A percentile compares a stretch with the other conserved stretches of the same genome.
These are phyloP conservation scores for Quercus lobata DNA, from an alignment of 331 rosid genomes.

Conservation along the genomic window DNA sequence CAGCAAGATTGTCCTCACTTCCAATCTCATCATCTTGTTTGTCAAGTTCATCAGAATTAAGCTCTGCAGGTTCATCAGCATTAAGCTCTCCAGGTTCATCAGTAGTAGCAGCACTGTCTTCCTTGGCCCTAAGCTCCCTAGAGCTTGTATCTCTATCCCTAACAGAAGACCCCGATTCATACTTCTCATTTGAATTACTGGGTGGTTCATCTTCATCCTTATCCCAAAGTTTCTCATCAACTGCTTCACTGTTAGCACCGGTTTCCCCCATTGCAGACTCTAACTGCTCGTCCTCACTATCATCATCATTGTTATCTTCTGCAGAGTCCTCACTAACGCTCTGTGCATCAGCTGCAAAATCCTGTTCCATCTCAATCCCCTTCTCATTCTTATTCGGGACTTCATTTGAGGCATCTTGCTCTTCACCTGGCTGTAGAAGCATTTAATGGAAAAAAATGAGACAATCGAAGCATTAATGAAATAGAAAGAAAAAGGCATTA, in stretches of 20 bases:
- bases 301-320: conserved; percentile 52
- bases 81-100: conserved; percentile 50
- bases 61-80: conserved; percentile 43
- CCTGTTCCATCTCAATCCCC: conserved; percentile 90
- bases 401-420: conserved; percentile 51
- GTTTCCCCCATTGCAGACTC: conserved; percentile 74
- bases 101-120: conserved; percentile 36
- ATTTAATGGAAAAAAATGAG: conserved; percentile 10
- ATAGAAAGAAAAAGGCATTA: background rate
- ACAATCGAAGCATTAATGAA: background rate
- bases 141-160: conserved; percentile 50
- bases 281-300: conserved; percentile 50
- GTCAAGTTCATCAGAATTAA: conserved; percentile 39
- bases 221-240: conserved; percentile 69
- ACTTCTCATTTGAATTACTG: conserved; percentile 42
- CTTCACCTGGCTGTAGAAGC: conserved; percentile 45
- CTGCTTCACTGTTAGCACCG: conserved; percentile 56
- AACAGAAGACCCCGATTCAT: conserved; percentile 70
- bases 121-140: conserved; percentile 79
- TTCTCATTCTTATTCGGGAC: conserved; percentile 50
- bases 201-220: conserved; percentile 69
- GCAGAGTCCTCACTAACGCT: conserved; percentile 79
- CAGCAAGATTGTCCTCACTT: conserved; percentile 42
- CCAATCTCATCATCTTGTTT: conserved; percentile 49
- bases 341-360: conserved; percentile 60